A percentile compares a stretch with the other conserved stretches of the same genome.
phyloP scores from a whole-genome alignment of 2,329 filamentous ascomycete genomes.

The Cladosporium sp. region DNA sequence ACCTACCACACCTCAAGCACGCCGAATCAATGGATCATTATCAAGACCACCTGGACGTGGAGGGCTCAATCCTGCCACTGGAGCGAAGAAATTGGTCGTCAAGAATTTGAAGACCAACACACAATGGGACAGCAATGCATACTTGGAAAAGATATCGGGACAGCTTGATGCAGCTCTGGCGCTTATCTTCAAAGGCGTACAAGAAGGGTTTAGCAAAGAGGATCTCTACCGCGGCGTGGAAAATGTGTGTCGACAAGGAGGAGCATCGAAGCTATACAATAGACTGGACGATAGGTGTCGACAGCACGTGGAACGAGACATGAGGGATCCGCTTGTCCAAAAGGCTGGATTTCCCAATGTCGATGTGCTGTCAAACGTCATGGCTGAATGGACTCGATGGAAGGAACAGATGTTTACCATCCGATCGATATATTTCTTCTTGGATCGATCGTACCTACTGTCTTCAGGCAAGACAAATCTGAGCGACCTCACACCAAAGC shows the following conservation, averaged over 20 bases:
- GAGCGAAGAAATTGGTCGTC: constrained; percentile 82
- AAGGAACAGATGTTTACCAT: constrained; percentile 73
- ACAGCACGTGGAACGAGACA: constrained; percentile 51
- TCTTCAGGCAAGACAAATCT: constrained; percentile 69
- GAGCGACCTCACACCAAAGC: constrained; percentile 71
- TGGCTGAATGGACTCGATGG: constrained; percentile 72
- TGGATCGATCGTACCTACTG: constrained; percentile 85
- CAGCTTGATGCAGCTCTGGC: constrained; percentile 71
- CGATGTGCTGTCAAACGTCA: constrained; percentile 58
- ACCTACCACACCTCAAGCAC: constrained; percentile 22
- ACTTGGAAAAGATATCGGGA: constrained; percentile 70
- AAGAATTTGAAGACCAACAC: constrained; percentile 75
- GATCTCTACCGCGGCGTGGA: constrained; percentile 87
- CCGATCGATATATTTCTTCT: constrained; percentile 85
- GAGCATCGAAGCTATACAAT: constrained; percentile 63
- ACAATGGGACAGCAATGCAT: constrained; percentile 66
- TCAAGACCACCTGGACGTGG: constrained; percentile 4
- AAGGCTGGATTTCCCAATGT: constrained; percentile 56
- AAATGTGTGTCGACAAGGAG: constrained; percentile 78
- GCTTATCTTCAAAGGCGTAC: constrained; percentile 64
- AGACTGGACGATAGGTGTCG: constrained; percentile 64
- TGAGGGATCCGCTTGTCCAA: constrained; percentile 58
- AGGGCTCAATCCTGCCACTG: constrained; percentile 67
- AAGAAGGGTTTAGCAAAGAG: constrained; percentile 67
- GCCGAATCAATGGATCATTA: constrained; percentile 24